These are phyloP conservation scores for Funneliformis mosseae DNA, from an alignment of 192 early-diverging fungal genomes.

Conservation along the genomic window DNA sequence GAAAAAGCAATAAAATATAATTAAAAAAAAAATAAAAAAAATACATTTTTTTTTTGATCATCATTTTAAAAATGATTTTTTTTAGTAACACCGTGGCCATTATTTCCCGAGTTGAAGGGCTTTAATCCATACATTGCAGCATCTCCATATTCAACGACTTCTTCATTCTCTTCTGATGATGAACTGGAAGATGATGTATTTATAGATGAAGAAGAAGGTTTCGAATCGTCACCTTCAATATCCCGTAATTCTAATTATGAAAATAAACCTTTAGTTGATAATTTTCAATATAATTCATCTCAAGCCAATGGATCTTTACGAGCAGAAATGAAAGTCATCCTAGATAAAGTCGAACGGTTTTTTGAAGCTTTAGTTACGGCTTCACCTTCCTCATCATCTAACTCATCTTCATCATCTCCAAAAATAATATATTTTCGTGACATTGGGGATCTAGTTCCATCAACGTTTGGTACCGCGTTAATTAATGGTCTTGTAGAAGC, in stretches of 20 bases:
- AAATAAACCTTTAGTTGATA: constrained; percentile 23
- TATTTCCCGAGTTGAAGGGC: constrained; percentile 33
- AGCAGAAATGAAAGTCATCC: constrained; percentile 26
- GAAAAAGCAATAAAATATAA: neutral
- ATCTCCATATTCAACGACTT: constrained; percentile 32
- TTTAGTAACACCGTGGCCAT: constrained; percentile 32
- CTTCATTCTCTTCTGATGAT: constrained; percentile 37
- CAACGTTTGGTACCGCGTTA: constrained; percentile 40
- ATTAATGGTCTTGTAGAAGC: constrained; percentile 48
- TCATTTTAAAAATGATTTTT: neutral
- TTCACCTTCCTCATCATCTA: neutral
- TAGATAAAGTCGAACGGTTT: constrained; percentile 42
- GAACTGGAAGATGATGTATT: constrained; percentile 46
- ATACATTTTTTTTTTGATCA: constrained; percentile 3
- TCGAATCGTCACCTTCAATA: constrained; percentile 15
- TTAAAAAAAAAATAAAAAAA: constrained; percentile 28
- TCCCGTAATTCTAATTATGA: constrained; percentile 35
- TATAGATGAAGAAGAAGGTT: constrained; percentile 50
- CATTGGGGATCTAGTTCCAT: constrained; percentile 48
- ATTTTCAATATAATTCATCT: constrained; percentile 35
- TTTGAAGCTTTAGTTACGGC: constrained; percentile 45
- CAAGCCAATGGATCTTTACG: constrained; percentile 19
- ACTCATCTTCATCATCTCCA: constrained; percentile 14
- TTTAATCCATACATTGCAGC: constrained; percentile 37
- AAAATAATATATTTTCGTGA: constrained; percentile 56